Percentiles rank a stretch among this genome's conserved stretches.
Evolutionary conservation across 352 stramenopile genomes (phyloP).

Genomic region (Phytopythium boreale): DNA sequence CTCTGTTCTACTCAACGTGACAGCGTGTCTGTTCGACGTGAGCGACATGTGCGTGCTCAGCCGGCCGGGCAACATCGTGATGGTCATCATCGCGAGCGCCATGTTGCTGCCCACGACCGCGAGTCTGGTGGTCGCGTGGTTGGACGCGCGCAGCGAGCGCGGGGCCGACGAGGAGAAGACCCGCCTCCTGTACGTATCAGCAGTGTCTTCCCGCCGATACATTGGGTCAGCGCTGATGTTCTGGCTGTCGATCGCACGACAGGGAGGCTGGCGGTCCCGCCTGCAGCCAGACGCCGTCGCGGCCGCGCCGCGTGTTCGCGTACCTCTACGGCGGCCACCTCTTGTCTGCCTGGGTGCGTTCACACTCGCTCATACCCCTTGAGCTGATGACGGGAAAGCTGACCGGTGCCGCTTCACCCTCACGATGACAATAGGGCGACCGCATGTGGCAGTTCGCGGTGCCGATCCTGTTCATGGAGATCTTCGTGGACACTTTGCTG

Average conservation of each 20-base stretch:
- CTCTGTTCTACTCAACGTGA: not conserved
- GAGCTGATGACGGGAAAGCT: not conserved
- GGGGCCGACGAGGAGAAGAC: conserved; percentile 15
- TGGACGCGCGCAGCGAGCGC: conserved; percentile 20
- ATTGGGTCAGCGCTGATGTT: not conserved
- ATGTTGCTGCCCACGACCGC: conserved; percentile 41
- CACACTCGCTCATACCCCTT: not conserved
- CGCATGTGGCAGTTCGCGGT: conserved; percentile 83
- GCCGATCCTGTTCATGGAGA: conserved; percentile 84
- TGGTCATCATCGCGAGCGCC: conserved; percentile 48
- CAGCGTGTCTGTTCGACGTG: conserved; percentile 15
- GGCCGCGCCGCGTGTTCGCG: conserved; percentile 38
- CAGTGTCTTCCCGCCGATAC: not conserved
- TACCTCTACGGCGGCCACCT: conserved; percentile 79
- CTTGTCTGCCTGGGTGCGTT: conserved; percentile 65
- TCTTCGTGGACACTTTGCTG: conserved; percentile 80
- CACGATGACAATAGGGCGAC: conserved; percentile 40
- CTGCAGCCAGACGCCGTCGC: conserved; percentile 4
- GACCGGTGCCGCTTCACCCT: not conserved
- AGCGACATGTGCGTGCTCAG: conserved; percentile 33
- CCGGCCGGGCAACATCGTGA: conserved; percentile 50
- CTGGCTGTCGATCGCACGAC: not conserved
- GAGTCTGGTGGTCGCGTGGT: conserved; percentile 36
- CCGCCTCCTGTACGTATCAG: conserved; percentile 26
- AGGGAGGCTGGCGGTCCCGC: not conserved